Percentiles rank a stretch among this genome's conserved stretches.
Evolutionary conservation across 2,329 filamentous ascomycete genomes (phyloP).

Genomic region (Colletotrichum lentis): DNA sequence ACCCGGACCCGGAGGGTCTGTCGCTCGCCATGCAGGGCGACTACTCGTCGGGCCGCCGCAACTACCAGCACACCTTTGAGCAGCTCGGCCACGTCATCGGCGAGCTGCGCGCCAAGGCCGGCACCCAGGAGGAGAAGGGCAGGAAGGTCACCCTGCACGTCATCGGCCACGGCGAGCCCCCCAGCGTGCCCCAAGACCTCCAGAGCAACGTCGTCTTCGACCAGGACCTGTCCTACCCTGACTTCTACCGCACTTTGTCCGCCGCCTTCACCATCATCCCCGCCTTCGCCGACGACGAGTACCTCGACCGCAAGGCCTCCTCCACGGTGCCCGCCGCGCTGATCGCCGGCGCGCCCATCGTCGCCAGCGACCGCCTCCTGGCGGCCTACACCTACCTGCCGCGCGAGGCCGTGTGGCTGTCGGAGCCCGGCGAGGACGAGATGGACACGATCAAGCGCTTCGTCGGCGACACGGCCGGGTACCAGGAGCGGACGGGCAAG

Average conservation of each 20-base stretch:
- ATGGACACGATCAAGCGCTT: slow-evolving; percentile 43
- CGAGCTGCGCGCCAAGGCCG: slow-evolving; percentile 33
- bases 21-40: slow-evolving; percentile 44
- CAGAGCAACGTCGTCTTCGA: slow-evolving; percentile 42
- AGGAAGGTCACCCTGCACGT: slow-evolving; percentile 42
- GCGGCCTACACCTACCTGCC: slow-evolving; percentile 42
- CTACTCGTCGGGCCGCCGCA: slow-evolving; percentile 43
- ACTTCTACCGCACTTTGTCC: slow-evolving; percentile 42
- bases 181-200: slow-evolving; percentile 41
- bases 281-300: slow-evolving; percentile 42
- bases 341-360: slow-evolving; percentile 43
- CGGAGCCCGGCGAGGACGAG: slow-evolving; percentile 41
- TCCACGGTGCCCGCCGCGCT: slow-evolving; percentile 43
- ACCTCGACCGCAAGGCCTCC: slow-evolving; percentile 44
- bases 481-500: not conserved
- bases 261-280: slow-evolving; percentile 41
- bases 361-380: slow-evolving; percentile 42
- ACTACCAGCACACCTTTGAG: slow-evolving; percentile 43
- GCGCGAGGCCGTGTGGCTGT: slow-evolving; percentile 41
- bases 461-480: slow-evolving; percentile 36
- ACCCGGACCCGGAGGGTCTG: slow-evolving; percentile 36
- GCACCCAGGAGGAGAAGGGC: slow-evolving; percentile 15
- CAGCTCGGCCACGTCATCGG: slow-evolving; percentile 41
- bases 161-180: slow-evolving; percentile 42
- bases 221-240: slow-evolving; percentile 42